phyloP scores from a whole-genome alignment of 352 stramenopile genomes.

The Aphanomyces stellatus region DNA sequence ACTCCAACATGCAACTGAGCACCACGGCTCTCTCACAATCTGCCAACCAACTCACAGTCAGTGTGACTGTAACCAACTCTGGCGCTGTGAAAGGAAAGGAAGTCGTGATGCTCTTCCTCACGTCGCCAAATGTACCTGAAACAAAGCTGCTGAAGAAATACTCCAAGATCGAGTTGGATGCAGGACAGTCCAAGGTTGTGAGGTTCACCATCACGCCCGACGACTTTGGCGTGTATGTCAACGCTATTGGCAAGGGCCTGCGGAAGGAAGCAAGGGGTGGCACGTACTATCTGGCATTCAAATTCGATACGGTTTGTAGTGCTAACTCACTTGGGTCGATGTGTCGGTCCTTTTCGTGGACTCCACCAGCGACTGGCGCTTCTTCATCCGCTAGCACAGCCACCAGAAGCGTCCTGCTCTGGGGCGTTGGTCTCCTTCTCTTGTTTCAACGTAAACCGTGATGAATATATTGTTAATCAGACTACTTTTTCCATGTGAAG shows the following conservation, averaged over 20 bases:
- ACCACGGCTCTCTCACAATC: constrained; percentile 30
- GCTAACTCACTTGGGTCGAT: background rate
- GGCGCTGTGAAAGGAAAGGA: constrained; percentile 46
- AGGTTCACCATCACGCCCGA: constrained; percentile 30
- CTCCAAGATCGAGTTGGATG: constrained; percentile 50
- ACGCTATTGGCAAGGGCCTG: constrained; percentile 49
- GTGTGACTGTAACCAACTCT: constrained; percentile 33
- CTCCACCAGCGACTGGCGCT: background rate
- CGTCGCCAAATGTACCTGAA: constrained; percentile 28
- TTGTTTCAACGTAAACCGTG: no score
- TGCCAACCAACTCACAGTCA: constrained; percentile 30
- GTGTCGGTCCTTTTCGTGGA: background rate
- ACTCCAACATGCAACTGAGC: constrained; percentile 38
- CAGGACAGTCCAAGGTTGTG: constrained; percentile 34
- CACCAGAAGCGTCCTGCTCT: no score
- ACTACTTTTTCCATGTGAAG: background rate
- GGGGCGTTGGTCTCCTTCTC: no score
- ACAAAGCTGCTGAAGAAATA: constrained; percentile 68
- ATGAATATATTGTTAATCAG: no score
- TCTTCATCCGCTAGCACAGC: background rate
- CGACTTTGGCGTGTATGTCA: constrained; percentile 58
- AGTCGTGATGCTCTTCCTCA: constrained; percentile 65
- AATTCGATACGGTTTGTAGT: constrained; percentile 58
- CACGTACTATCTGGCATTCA: constrained; percentile 61
- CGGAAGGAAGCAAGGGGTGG: constrained; percentile 50